phyloP scores from a whole-genome alignment of 2,329 filamentous ascomycete species.

The Sporothrix globosa region DNA sequence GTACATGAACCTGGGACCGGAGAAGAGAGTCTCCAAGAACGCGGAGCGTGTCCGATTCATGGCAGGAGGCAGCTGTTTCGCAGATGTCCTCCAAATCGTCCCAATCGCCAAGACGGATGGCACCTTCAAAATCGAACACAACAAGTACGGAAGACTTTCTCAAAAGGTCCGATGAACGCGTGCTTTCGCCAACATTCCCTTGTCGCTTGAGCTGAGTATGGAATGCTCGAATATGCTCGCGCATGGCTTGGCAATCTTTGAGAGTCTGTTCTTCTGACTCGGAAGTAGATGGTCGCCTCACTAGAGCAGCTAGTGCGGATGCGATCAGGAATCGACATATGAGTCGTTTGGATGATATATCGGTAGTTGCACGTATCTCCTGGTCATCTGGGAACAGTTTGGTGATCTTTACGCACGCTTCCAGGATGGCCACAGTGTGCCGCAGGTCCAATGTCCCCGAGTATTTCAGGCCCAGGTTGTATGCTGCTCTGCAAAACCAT shows the following conservation, averaged over 20 bases:
- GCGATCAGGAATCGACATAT: conserved; percentile 72
- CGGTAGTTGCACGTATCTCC: conserved; percentile 43
- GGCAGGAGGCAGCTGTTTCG: conserved; percentile 51
- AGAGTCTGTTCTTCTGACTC: conserved; percentile 53
- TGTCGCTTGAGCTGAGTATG: conserved; percentile 51
- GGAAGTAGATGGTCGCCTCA: conserved; percentile 52
- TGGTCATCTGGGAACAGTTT: conserved; percentile 55
- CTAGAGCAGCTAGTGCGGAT: conserved; percentile 55
- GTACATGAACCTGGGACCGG: conserved; percentile 50
- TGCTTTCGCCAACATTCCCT: conserved; percentile 47
- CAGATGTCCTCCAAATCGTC: conserved; percentile 66
- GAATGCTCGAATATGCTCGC: conserved; percentile 64
- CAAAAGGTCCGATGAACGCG: conserved; percentile 56
- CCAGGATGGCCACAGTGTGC: conserved; percentile 60
- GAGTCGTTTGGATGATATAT: conserved; percentile 61
- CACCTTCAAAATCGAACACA: conserved; percentile 79
- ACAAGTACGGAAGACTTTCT: conserved; percentile 68
- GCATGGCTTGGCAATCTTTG: conserved; percentile 64
- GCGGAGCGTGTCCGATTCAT: conserved; percentile 56
- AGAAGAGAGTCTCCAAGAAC: conserved; percentile 69
- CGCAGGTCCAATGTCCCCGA: conserved; percentile 57
- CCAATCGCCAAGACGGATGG: conserved; percentile 68
- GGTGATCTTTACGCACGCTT: conserved; percentile 57
- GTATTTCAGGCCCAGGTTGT: conserved; percentile 73
- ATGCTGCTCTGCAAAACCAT: conserved; percentile 83